These are phyloP conservation scores for Ormosia emarginata DNA, from an alignment of 306 rosid genomes.

Conservation along the genomic window DNA sequence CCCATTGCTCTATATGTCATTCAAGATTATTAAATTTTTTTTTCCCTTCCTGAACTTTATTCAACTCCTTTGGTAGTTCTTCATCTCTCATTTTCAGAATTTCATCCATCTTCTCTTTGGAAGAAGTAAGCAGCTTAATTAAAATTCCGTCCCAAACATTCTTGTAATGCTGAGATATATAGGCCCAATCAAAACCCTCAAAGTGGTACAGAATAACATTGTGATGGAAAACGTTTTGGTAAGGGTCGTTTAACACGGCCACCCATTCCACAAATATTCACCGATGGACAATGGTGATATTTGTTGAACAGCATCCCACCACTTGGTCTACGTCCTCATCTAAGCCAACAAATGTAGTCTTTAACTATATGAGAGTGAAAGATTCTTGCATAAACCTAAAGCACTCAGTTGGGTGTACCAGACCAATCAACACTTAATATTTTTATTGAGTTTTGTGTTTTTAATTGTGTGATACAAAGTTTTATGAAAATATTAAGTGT, in stretches of 20 bases:
- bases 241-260: slow-evolving; percentile 42
- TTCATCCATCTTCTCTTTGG: too few relatives aligned
- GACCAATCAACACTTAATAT: too few relatives aligned
- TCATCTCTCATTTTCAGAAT: too few relatives aligned
- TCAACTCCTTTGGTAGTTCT: slow-evolving; percentile 35
- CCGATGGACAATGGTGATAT: background rate
- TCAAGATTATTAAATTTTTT: slow-evolving; percentile 39
- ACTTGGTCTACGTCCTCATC: slow-evolving; percentile 14
- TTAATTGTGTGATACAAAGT: too few relatives aligned
- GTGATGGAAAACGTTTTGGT: slow-evolving; percentile 28
- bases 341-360: slow-evolving; percentile 21
- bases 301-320: background rate
- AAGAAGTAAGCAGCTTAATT: too few relatives aligned
- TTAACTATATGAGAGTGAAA: slow-evolving; percentile 34
- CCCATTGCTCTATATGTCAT: slow-evolving; percentile 48
- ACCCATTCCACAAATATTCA: slow-evolving; percentile 36
- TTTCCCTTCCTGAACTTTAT: slow-evolving; percentile 33
- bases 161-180: too few relatives aligned
- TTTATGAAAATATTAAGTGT: too few relatives aligned
- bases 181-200: too few relatives aligned
- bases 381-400: too few relatives aligned
- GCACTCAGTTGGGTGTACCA: too few relatives aligned
- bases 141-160: too few relatives aligned
- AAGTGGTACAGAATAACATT: background rate
- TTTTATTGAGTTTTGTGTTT: too few relatives aligned